Percentiles rank a stretch among this genome's conserved stretches.
Evolutionary conservation across 768 basidiomycete genomes (phyloP).

Genomic region (Boletus bicolor): DNA sequence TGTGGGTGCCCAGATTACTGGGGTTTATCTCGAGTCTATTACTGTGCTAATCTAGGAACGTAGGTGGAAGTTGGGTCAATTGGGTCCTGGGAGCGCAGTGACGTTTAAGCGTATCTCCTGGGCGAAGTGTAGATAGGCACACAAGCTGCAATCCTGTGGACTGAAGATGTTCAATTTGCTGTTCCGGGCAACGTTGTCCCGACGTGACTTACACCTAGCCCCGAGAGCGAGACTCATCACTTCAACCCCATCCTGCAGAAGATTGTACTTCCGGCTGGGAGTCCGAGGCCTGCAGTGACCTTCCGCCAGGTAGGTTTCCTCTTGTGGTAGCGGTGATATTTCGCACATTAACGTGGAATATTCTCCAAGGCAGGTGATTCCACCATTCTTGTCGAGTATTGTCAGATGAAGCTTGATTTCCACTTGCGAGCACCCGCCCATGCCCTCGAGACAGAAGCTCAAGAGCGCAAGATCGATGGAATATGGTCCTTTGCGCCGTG

Average conservation of each 20-base stretch:
- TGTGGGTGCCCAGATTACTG: slow-evolving; percentile 34
- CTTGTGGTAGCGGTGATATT: not conserved
- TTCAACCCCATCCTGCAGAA: slow-evolving; percentile 13
- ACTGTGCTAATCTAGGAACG: not conserved
- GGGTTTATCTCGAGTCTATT: not conserved
- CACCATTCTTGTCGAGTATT: slow-evolving; percentile 62
- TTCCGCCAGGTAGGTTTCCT: slow-evolving; percentile 49
- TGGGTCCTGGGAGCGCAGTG: slow-evolving; percentile 55
- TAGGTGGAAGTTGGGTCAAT: slow-evolving; percentile 69
- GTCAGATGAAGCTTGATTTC: slow-evolving; percentile 51
- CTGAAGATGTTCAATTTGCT: slow-evolving; percentile 21
- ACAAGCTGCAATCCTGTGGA: slow-evolving; percentile 30
- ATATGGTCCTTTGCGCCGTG: slow-evolving; percentile 46
- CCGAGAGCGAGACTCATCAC: not conserved
- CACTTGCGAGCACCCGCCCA: slow-evolving; percentile 55
- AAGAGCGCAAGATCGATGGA: slow-evolving; percentile 31
- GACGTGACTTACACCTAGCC: not conserved
- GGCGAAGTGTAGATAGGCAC: slow-evolving; percentile 34
- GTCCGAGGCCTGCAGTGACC: slow-evolving; percentile 35
- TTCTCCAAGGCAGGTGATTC: slow-evolving; percentile 55
- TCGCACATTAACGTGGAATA: not conserved
- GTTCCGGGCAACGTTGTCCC: not conserved
- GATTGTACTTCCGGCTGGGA: not conserved
- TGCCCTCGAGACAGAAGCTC: slow-evolving; percentile 46
- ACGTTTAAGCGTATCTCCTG: slow-evolving; percentile 51